A percentile compares a stretch with the other conserved stretches of the same genome.
Conservation (phyloP, 306 rosid genomes). For the Myrica gale region DNA sequence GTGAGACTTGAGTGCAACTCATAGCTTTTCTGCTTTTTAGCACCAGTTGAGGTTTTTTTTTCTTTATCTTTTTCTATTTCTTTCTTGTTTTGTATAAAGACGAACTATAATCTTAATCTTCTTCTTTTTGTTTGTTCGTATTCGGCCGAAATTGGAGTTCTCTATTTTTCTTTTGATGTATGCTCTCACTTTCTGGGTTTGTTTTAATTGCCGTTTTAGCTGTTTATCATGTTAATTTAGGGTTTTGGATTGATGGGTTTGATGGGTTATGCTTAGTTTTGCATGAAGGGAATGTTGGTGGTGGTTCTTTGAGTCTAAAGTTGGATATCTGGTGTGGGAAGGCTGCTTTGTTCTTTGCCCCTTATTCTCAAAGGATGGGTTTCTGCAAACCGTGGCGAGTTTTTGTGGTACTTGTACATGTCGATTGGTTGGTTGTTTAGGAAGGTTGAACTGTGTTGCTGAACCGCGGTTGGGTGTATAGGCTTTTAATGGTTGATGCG, state of each 20-base stretch:
- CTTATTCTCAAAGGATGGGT: neutral
- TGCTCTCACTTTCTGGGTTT: neutral
- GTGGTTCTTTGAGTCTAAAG: constrained; percentile 25
- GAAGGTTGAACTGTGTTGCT: constrained; percentile 15
- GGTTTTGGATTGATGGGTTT: constrained; percentile 24
- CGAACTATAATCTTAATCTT: neutral
- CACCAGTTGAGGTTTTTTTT: too few relatives aligned
- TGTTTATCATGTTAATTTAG: constrained; percentile 14
- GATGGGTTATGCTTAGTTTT: constrained; percentile 31
- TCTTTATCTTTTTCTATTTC: neutral
- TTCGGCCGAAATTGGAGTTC: neutral
- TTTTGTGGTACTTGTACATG: neutral
- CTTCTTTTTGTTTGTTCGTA: neutral
- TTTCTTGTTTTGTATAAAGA: neutral
- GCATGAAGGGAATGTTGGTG: constrained; percentile 28
- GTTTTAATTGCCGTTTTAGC: constrained; percentile 5
- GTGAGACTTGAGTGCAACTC: too few relatives aligned
- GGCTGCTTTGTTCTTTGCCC: constrained; percentile 18
- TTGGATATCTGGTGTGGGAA: constrained; percentile 16
- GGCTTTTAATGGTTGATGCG: neutral
- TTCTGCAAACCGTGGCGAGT: neutral
- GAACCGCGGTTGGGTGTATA: constrained; percentile 10
- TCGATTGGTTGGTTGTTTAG: neutral
- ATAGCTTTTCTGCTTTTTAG: too few relatives aligned
- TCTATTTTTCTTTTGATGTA: neutral